Base-by-base conservation (phyloP, 352 stramenopile genomes). In the Vaucheria bursata region DNA sequence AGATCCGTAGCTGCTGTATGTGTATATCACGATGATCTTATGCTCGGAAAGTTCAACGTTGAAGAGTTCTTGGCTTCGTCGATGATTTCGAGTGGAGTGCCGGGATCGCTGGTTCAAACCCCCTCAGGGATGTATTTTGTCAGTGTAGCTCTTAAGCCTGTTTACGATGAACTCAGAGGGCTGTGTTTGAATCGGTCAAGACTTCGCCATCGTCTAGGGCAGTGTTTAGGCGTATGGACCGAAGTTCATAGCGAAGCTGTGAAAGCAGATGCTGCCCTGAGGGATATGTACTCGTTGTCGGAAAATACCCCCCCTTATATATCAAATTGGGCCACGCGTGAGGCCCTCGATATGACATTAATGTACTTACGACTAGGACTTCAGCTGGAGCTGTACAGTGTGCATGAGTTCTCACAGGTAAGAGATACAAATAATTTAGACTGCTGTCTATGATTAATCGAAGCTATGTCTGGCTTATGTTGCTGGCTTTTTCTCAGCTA, bases 1-100 rank as follows among this genome's bases (percentile, higher is more conserved):
- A 68, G 76, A 35, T 81, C 76, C 2, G 38, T 81, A 64, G 76
- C 76, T 34, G 76, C 76, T 31, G 76, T 81, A 29, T 81, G 76
- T 70, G 69, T 81, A 12, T 81, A 81, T 70, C 38, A 70, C 18
- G 53, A 67, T 35, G 71, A 81, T 32, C 64, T 81, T 49, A 31
- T 81, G 76, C 76, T 81, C 0, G 76, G 76, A 32, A 52, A 67
- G 35, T 75, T 72, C 76, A 40, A 81, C 35, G 64, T 75, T 39
- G 73, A 74, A 18, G 32, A 72, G 7, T 73, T 73, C 34, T 68
- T 81, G 6, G 67, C 68, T n/a, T 45, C 75, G 35, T 68, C 76
- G 32, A 74, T 81, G 67, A 50, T 40, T n/a, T 59, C 68, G 25
- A 36, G 66, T 40, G 76, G 76, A 7, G 76, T 81, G 12, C 76